phyloP scores from a whole-genome alignment of 768 basidiomycete species.

The Podaxis sp. region DNA sequence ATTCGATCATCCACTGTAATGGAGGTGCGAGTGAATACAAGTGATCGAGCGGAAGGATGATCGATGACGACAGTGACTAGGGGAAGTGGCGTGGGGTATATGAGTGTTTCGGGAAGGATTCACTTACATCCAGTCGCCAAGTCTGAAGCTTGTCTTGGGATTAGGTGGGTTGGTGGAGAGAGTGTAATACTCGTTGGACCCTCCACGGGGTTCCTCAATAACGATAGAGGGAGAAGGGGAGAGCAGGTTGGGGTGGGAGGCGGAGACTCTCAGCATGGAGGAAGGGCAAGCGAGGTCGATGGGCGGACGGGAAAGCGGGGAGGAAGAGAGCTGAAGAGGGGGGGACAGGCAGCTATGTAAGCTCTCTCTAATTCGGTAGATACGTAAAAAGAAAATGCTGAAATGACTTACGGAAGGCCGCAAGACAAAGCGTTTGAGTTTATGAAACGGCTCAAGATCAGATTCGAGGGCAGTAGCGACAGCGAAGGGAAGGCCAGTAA shows the following conservation, averaged over 20 bases:
- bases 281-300: constrained; percentile 15
- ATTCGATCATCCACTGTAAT: constrained; percentile 10
- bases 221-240: constrained; percentile 1
- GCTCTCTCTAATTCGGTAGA: background rate
- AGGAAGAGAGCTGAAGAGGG: constrained; percentile 16
- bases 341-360: constrained; percentile 15
- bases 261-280: constrained; percentile 20
- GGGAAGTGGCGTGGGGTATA: constrained; percentile 2
- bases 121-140: constrained; percentile 77
- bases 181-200: constrained; percentile 35
- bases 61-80: constrained; percentile 14
- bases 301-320: constrained; percentile 17
- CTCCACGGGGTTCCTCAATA: background rate
- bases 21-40: constrained; percentile 9
- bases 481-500: constrained; percentile 42
- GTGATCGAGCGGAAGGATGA: constrained; percentile 19
- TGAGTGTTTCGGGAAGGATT: constrained; percentile 2
- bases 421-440: constrained; percentile 41
- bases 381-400: constrained; percentile 16
- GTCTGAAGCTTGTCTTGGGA: constrained; percentile 58
- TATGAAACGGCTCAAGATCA: constrained; percentile 59
- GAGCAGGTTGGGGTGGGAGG: constrained; percentile 25
- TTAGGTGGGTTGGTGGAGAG: constrained; percentile 72
- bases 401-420: constrained; percentile 15
- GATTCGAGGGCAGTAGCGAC: constrained; percentile 54